Evolutionary conservation across 108 stramenopile species (phyloP), one percentile per base, ranked within the genome.

Genomic region (Cyclostephanos tholiformis): DNA sequence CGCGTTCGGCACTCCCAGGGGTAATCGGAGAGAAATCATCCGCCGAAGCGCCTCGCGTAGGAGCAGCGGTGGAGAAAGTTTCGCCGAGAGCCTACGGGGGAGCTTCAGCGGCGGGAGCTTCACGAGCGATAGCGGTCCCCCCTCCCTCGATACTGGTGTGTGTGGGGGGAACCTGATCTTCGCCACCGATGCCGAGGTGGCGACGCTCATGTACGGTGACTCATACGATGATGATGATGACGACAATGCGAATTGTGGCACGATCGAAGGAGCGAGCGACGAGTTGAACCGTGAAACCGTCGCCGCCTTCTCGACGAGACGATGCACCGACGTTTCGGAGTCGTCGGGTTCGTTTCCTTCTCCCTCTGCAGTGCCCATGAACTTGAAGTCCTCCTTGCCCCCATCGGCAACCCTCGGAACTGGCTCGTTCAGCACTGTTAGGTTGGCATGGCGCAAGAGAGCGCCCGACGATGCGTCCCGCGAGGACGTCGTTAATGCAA

Each of bases 111-210:
- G 44, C 44, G 44, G 44, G 44, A 46, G 44, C 44, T 46, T 46
- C 44, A 46, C 44, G 44, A 17, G 16, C 44, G 44, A 17, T 4
- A 17, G 44, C 16, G 13, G 44, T 46, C 44, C 44, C 32, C 32
- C 32, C 32, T 32, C 32, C 32, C 32, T 32, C 32, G 32, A 4
- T 32, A 4, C 32, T n/a, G 44, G 44, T 46, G 44, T 13, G 14
- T 0, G 44, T 7, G 44, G 44, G 46, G 81, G 74, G 17, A 74
- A 81, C 70, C 39, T 82, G 35, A 16, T 57, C 0, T 82, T 82
- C 68, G 65, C 70, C 16, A 75, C 65, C 10, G 81, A 82, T 76
- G 41, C 20, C 1, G 81, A 82, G 49, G 66, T 76, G 71, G 23
- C 68, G 2, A 59, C 17, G 41, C 74, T 81, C 7, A 75, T 81